Base-by-base conservation (phyloP, 768 basidiomycete species). In the Leccinum variicolor region DNA sequence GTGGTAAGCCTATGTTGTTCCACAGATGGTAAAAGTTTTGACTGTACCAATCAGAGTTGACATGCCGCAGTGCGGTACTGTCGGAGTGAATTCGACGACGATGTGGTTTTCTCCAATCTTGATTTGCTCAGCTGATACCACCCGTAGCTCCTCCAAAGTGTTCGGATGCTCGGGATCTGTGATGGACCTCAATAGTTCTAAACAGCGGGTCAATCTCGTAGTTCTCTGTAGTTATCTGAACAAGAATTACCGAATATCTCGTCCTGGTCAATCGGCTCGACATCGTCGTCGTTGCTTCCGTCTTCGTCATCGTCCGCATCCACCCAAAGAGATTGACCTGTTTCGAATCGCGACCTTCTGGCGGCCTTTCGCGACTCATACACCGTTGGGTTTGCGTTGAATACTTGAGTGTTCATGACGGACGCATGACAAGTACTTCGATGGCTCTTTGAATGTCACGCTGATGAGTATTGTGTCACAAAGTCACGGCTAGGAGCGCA, bases 11-110 rank as follows among this genome's bases (percentile, higher is more conserved):
- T 47, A 53, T 39, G 43, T 7, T 5, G 13, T 19, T 19, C 50
- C 23, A n/a, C 41, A 50, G 50, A 51, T 49, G 33, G 53, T 23
- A 29, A 50, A 52, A 23, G 19, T 10, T 13, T 19, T n/a, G 0
- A 39, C 21, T 6, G 34, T 63, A 90, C 95, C 96, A 56, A 99
- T 98, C 52, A 98, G 77, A 3, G 95, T 98, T 10, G 94, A 95
- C 92, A 94, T 94, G 50, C 94, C 94, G 62, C 96, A 98, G 67
- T 98, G 95, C 10, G 97, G 96, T 15, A 97, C 92, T 0, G 97
- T 98, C 4, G 97, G 96, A 6, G 97, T 98, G 68, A 98, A 95
- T 68, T 96, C 94, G 61, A 99, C 87, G 34, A 82, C 77, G 52
- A 99, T 78, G 53, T 81, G 80, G 61, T 94, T 89, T n/a, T 74